Percentiles rank a stretch among this genome's conserved stretches.
These are phyloP conservation scores for Dovyalis caffra DNA, from an alignment of 345 rosid genomes.

Conservation along the genomic window DNA sequence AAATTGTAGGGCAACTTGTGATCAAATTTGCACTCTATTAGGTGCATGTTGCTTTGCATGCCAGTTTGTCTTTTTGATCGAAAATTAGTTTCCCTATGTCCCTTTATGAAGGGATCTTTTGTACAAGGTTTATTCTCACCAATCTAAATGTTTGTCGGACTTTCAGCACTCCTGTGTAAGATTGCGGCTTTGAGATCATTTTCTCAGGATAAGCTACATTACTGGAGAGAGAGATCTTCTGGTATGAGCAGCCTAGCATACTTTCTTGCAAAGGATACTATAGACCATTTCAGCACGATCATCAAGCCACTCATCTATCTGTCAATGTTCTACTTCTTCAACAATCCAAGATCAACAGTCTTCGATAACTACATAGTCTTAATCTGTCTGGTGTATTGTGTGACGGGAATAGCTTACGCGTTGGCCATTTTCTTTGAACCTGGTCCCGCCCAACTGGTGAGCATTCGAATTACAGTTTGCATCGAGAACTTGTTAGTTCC, in stretches of 20 bases:
- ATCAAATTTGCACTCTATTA: background rate
- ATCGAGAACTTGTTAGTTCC: background rate
- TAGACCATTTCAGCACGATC: constrained; percentile 84
- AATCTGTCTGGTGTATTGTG: constrained; percentile 85
- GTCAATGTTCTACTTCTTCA: constrained; percentile 99
- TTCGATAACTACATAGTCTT: constrained; percentile 74
- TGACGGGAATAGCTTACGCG: constrained; percentile 84
- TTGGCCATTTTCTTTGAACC: constrained; percentile 78
- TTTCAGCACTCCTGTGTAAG: constrained; percentile 88
- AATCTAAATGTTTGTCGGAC: background rate
- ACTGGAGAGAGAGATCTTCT: constrained; percentile 92
- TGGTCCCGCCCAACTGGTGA: constrained; percentile 96
- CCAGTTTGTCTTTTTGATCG: background rate
- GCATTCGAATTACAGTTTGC: constrained; percentile 18
- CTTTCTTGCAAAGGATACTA: constrained; percentile 85
- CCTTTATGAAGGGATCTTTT: background rate
- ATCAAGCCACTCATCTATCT: constrained; percentile 87
- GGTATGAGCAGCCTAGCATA: constrained; percentile 98
- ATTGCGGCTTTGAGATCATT: constrained; percentile 95
- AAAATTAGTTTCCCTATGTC: background rate
- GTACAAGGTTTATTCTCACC: background rate
- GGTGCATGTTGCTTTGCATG: background rate
- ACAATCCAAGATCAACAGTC: constrained; percentile 84
- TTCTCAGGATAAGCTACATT: constrained; percentile 81
- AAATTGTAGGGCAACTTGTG: background rate